Conservation (phyloP, 495 filamentous ascomycete genomes). For the Daldinia loculata region DNA sequence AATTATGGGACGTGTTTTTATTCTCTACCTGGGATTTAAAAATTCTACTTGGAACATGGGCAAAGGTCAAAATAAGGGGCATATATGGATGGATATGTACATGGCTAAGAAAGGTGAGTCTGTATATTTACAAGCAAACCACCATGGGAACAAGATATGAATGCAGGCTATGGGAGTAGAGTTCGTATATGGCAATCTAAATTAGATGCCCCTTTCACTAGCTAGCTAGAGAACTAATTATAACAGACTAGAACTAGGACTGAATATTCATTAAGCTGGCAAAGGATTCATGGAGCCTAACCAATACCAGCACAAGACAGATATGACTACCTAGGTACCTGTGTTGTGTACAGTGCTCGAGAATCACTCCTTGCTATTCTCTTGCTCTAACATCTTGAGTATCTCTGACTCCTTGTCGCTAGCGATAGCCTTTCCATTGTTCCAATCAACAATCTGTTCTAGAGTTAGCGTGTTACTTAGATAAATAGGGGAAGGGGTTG, state of each 20-base stretch:
- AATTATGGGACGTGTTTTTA: neutral
- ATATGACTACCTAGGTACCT: neutral
- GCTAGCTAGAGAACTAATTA: neutral
- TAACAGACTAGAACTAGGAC: neutral
- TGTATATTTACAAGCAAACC: neutral
- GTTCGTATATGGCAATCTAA: neutral
- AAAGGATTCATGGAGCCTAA: neutral
- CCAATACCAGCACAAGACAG: neutral
- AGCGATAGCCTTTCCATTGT: conserved; percentile 79
- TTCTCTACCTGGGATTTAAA: neutral
- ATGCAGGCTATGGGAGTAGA: neutral
- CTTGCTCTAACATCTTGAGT: conserved; percentile 69
- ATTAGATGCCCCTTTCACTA: neutral
- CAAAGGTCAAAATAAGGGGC: neutral
- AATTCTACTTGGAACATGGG: neutral
- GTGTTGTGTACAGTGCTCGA: neutral
- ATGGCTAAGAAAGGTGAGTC: neutral
- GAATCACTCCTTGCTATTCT: conserved; percentile 20
- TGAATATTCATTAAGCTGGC: neutral
- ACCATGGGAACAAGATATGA: neutral
- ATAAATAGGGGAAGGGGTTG: neutral
- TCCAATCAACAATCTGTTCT: conserved; percentile 86
- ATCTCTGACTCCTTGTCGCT: conserved; percentile 87
- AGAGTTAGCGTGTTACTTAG: conserved; percentile 11
- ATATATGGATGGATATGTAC: neutral